phyloP scores from a whole-genome alignment of 139 green algal genomes.

The Picochlorum sp. region DNA sequence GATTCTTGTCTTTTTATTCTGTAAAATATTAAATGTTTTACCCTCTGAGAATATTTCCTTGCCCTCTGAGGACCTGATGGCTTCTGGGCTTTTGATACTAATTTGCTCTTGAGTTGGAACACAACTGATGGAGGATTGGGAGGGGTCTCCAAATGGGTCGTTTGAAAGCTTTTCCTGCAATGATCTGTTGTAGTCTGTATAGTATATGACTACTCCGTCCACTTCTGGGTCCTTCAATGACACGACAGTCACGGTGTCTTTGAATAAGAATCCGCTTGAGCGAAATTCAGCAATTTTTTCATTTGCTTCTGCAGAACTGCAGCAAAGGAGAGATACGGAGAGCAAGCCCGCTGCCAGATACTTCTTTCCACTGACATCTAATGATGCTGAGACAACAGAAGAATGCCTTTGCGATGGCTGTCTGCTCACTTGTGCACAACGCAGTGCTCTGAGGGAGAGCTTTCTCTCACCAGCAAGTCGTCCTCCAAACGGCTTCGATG shows the following conservation, averaged over 20 bases:
- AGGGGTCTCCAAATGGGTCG: conserved; percentile 67
- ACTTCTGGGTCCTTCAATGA: conserved; percentile 6
- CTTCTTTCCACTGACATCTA: no score
- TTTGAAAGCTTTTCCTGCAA: conserved; percentile 71
- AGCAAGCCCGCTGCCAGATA: no score
- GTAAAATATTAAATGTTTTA: conserved; percentile 65
- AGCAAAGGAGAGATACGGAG: no score
- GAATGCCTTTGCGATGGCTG: no score
- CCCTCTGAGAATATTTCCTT: conserved; percentile 63
- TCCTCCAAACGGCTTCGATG: no score
- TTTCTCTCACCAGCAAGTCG: no score
- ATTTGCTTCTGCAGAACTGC: conserved; percentile 1
- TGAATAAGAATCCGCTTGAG: conserved; percentile 52
- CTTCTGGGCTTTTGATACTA: conserved; percentile 16
- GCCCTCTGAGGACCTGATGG: conserved; percentile 20
- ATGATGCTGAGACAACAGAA: no score
- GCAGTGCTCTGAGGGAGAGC: no score
- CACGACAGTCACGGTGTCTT: conserved; percentile 3
- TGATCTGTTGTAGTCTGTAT: conserved; percentile 71
- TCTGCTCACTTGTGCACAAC: no score
- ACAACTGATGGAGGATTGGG: conserved; percentile 67
- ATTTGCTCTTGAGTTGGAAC: conserved; percentile 35
- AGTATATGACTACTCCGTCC: conserved; percentile 62
- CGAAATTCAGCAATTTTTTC: conserved; percentile 60
- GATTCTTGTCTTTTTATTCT: conserved; percentile 72